phyloP scores from a whole-genome alignment of 768 basidiomycete species.

The Serendipita sp. region DNA sequence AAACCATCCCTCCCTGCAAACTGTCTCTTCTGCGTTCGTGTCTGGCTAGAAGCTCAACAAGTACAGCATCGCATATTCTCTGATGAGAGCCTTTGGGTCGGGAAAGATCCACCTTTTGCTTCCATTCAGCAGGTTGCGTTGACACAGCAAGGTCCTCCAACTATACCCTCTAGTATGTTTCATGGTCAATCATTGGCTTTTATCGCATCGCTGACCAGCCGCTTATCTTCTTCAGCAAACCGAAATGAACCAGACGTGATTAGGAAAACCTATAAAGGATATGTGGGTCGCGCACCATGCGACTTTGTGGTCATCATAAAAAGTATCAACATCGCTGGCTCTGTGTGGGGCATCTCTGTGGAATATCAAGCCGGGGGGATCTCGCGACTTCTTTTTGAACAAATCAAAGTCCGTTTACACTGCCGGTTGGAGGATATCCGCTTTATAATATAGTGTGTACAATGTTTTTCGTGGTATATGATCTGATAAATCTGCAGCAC shows the following conservation, averaged over 20 bases:
- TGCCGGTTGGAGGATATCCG: constrained; percentile 35
- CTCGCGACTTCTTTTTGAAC: constrained; percentile 36
- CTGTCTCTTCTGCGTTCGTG: constrained; percentile 38
- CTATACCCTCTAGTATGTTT: not conserved
- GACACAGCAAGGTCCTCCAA: constrained; percentile 18
- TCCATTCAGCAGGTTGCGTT: constrained; percentile 40
- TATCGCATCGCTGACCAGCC: not conserved
- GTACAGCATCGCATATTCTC: constrained; percentile 48
- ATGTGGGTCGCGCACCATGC: constrained; percentile 39
- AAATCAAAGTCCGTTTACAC: constrained; percentile 34
- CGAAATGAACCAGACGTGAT: constrained; percentile 27
- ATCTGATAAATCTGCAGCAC: constrained; percentile 22
- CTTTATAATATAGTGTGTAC: constrained; percentile 45
- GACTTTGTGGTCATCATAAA: constrained; percentile 38
- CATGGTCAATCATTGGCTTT: not conserved
- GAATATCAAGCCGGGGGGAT: constrained; percentile 52
- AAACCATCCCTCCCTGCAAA: constrained; percentile 36
- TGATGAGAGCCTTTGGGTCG: constrained; percentile 49
- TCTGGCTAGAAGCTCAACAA: constrained; percentile 44
- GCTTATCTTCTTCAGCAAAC: not conserved
- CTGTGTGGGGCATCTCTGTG: constrained; percentile 36
- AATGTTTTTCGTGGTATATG: not conserved
- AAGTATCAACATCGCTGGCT: constrained; percentile 13
- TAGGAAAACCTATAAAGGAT: constrained; percentile 36
- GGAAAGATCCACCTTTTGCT: constrained; percentile 46